phyloP scores from a whole-genome alignment of 2,329 filamentous ascomycete genomes.

The Diaporthe nobilis region DNA sequence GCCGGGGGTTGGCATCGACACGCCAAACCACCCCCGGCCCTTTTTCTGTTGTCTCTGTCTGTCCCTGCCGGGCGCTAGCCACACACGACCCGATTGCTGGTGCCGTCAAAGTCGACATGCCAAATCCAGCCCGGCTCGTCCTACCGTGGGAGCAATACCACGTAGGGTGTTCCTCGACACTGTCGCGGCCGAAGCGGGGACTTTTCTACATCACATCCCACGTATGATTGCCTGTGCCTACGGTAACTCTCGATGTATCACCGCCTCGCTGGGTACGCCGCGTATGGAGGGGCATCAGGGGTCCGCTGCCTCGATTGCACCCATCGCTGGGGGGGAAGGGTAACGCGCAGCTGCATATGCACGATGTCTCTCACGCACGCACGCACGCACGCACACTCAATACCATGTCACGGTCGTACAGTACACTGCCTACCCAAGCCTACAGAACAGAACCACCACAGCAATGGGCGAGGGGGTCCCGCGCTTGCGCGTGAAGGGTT shows the following conservation, averaged over 20 bases:
- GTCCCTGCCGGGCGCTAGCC: slow-evolving; percentile 4
- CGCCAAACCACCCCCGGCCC: slow-evolving; percentile 14
- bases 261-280: slow-evolving; percentile 11
- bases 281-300: background rate
- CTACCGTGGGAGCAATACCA: slow-evolving; percentile 29
- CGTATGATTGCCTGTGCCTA: slow-evolving; percentile 34
- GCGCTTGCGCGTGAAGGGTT: slow-evolving; percentile 20
- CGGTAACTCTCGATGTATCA: slow-evolving; percentile 21
- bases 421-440: background rate
- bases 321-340: background rate
- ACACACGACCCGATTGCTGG: slow-evolving; percentile 23
- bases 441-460: background rate
- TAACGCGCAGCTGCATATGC: slow-evolving; percentile 31
- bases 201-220: slow-evolving; percentile 25
- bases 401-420: slow-evolving; percentile 23
- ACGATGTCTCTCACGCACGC: slow-evolving; percentile 33
- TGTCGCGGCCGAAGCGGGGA: slow-evolving; percentile 21
- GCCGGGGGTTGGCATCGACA: slow-evolving; percentile 3
- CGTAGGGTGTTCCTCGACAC: slow-evolving; percentile 27
- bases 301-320: slow-evolving; percentile 13
- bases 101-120: slow-evolving; percentile 22
- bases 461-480: slow-evolving; percentile 4
- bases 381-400: slow-evolving; percentile 6
- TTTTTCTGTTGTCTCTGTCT: slow-evolving; percentile 12
- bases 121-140: slow-evolving; percentile 17